These are phyloP conservation scores for Pseudogymnoascus sp. DNA, from an alignment of 2,329 filamentous ascomycete genomes.

Conservation along the genomic window DNA sequence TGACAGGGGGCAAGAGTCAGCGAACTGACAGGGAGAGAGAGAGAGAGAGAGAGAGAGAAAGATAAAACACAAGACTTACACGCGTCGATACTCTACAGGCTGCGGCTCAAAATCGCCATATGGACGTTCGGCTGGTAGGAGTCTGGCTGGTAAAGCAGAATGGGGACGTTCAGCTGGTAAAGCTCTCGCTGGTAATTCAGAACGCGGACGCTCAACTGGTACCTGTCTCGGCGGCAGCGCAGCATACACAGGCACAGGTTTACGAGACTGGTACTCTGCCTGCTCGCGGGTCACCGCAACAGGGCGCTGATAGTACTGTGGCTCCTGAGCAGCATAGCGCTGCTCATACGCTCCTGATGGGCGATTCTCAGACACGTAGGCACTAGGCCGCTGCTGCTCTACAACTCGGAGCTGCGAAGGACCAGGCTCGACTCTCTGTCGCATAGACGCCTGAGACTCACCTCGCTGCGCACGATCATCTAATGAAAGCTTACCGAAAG, in stretches of 20 bases:
- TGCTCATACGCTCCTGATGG: background rate
- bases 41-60: background rate
- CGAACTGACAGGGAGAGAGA: background rate
- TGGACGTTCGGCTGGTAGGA: background rate
- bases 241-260: background rate
- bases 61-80: constrained; percentile 1
- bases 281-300: background rate
- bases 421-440: background rate
- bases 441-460: background rate
- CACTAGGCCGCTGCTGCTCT: background rate
- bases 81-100: constrained; percentile 1
- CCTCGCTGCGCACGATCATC: background rate
- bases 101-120: background rate
- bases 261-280: background rate
- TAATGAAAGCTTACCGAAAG: background rate
- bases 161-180: background rate
- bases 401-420: background rate
- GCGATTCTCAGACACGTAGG: background rate
- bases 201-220: background rate
- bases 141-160: background rate
- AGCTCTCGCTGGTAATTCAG: background rate
- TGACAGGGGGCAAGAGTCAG: background rate
- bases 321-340: background rate
- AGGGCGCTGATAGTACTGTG: background rate
- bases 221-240: too few relatives aligned